Evolutionary conservation across 441 rosid species (phyloP), one percentile per base, ranked within the genome.

Genomic region (Capsella rubella): DNA sequence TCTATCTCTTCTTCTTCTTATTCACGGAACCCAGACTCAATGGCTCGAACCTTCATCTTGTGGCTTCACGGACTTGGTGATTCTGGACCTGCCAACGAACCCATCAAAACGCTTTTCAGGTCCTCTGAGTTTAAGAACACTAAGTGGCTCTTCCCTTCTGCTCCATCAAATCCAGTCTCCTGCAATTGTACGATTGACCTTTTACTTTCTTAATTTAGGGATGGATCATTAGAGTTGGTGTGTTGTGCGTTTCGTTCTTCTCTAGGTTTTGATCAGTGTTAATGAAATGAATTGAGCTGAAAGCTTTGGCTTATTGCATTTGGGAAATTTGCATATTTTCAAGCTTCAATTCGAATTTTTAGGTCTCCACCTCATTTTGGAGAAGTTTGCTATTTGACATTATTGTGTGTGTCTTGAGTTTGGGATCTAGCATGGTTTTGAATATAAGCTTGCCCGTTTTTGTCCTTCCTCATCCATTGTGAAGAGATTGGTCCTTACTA

Each of bases 1-100:
- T 83, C 39, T 81, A 87, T 45, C 72, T 88, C 58, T 77, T 67
- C 74, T 34, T 67, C 77, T 40, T 64, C 81, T 67, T n/a, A n/a
- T n/a, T 51, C 83, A 46, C 77, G 34, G 46, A 61, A 57, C 9
- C n/a, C 76, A 37, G 71, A 51, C 31, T 8, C 78, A 45, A 82
- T 85, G 93, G 82, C 91, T 77, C 90, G 87, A 78, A 89, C 87
- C 82, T 86, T 93, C 67, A 66, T 93, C 64, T 80, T 90, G 27
- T 93, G 98, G 98, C 97, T 93, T 69, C 98, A 90, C 71, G 97
- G 92, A 7, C 47, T 93, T 29, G 98, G 97, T 10, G 95, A 90
- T 73, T 89, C 97, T 0, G 95, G 98, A 73, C 98, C 97, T 25
- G 93, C 95, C 13, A 93, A 93, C 76, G 94, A 93, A 81, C 95